A percentile compares a stretch with the other conserved stretches of the same genome.
Conservation (phyloP, 2,329 filamentous ascomycete species). For the Fusarium compactum region DNA sequence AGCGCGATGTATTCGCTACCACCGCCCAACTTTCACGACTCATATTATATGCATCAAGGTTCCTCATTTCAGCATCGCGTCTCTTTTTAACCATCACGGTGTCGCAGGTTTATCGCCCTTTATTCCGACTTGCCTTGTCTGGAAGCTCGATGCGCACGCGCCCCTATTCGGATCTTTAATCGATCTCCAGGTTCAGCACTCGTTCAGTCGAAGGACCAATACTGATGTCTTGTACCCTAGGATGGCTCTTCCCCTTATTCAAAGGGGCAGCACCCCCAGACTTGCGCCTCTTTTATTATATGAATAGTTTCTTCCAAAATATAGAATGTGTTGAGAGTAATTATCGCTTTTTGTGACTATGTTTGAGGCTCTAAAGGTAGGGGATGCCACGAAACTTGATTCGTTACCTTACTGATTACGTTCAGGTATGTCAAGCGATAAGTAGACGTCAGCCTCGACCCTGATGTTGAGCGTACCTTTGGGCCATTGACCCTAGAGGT, state of each 20-base stretch:
- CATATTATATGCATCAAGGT: conserved; percentile 39
- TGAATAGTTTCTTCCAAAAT: conserved; percentile 39
- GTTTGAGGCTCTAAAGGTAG: conserved; percentile 6
- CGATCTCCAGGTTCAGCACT: conserved; percentile 47
- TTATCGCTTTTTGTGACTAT: conserved; percentile 14
- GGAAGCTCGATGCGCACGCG: conserved; percentile 24
- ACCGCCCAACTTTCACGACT: conserved; percentile 24
- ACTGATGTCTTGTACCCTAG: conserved; percentile 50
- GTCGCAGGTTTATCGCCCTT: conserved; percentile 43
- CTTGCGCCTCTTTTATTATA: conserved; percentile 27
- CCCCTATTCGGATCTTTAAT: conserved; percentile 28
- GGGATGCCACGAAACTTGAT: not conserved
- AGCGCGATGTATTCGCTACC: conserved; percentile 19
- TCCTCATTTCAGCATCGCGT: conserved; percentile 31
- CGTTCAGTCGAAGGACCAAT: conserved; percentile 44
- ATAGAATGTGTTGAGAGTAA: conserved; percentile 37
- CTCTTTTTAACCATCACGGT: conserved; percentile 46
- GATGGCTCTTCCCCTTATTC: conserved; percentile 42
- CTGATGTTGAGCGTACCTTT: not conserved
- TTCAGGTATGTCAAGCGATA: conserved; percentile 1
- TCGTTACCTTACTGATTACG: conserved; percentile 18
- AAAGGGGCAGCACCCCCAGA: conserved; percentile 40
- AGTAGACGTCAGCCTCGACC: not conserved
- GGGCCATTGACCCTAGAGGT: not conserved
- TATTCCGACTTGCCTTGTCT: conserved; percentile 29